Evolutionary conservation across 2,329 filamentous ascomycete genomes (phyloP).

Genomic region (Aspergillus oerlinghausenensis): DNA sequence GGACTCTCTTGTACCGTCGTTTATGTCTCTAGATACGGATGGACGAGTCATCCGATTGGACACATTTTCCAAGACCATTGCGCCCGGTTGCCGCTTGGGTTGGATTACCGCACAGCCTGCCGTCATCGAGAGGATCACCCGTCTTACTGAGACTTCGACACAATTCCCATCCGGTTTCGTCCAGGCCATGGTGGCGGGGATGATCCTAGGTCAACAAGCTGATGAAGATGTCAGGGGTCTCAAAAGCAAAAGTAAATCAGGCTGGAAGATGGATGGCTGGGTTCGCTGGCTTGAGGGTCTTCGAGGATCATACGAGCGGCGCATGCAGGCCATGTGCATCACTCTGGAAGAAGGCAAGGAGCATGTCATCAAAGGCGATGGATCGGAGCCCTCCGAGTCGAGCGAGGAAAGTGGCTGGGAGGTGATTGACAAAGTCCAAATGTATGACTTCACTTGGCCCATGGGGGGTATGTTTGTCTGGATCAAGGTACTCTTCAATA

Average conservation of each 20-base stretch:
- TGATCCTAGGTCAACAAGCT: constrained; percentile 64
- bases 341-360: constrained; percentile 67
- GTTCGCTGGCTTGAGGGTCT: constrained; percentile 86
- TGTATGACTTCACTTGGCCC: constrained; percentile 75
- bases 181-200: constrained; percentile 64
- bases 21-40: constrained; percentile 73
- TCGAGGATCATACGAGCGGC: constrained; percentile 74
- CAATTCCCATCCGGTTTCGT: constrained; percentile 88
- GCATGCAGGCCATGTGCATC: constrained; percentile 75
- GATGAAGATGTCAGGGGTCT: constrained; percentile 40
- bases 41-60: constrained; percentile 86
- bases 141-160: constrained; percentile 72
- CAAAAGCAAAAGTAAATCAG: constrained; percentile 48
- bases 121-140: constrained; percentile 67
- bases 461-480: constrained; percentile 91
- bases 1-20: constrained; percentile 78
- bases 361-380: constrained; percentile 56
- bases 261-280: constrained; percentile 83
- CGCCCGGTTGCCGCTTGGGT: constrained; percentile 81
- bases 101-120: constrained; percentile 84
- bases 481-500: constrained; percentile 66
- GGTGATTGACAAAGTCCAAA: constrained; percentile 66
- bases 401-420: constrained; percentile 61
- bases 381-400: constrained; percentile 24
- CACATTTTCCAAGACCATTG: constrained; percentile 90